phyloP scores from a whole-genome alignment of 257 asterid species.

The Euphrasia confusa region DNA sequence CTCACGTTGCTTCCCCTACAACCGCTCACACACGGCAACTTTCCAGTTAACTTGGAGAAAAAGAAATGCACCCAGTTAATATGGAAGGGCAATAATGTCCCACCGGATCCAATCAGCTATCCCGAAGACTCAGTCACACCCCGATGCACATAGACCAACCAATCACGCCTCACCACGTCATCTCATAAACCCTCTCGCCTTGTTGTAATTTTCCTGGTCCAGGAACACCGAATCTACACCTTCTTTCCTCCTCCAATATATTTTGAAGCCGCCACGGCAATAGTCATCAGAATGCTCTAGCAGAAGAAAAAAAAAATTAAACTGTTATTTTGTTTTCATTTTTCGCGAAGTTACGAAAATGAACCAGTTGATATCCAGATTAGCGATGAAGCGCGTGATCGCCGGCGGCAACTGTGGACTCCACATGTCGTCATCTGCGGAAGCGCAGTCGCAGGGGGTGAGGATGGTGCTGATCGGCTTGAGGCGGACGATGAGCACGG shows the following conservation, averaged over 20 bases:
- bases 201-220: constrained; percentile 13
- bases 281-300: background rate
- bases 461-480: constrained; percentile 36
- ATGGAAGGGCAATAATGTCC: too few relatives aligned
- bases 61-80: too few relatives aligned
- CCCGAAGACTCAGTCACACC: background rate
- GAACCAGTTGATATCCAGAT: constrained; percentile 41
- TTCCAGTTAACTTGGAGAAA: too few relatives aligned
- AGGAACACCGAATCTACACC: constrained; percentile 6
- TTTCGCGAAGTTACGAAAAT: constrained; percentile 31
- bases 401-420: constrained; percentile 35
- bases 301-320: background rate
- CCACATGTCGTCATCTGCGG: constrained; percentile 25
- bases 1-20: too few relatives aligned
- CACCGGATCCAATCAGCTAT: too few relatives aligned
- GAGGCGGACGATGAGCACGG: constrained; percentile 57
- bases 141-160: constrained; percentile 15
- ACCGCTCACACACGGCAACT: too few relatives aligned
- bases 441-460: constrained; percentile 29
- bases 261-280: background rate
- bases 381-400: constrained; percentile 44
- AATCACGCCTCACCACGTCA: constrained; percentile 20
- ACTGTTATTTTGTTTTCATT: background rate
- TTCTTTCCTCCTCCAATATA: background rate
- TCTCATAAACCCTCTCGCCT: background rate